phyloP scores from a whole-genome alignment of 2,329 filamentous ascomycete genomes.

The Mycosphaerelloides madeirae region DNA sequence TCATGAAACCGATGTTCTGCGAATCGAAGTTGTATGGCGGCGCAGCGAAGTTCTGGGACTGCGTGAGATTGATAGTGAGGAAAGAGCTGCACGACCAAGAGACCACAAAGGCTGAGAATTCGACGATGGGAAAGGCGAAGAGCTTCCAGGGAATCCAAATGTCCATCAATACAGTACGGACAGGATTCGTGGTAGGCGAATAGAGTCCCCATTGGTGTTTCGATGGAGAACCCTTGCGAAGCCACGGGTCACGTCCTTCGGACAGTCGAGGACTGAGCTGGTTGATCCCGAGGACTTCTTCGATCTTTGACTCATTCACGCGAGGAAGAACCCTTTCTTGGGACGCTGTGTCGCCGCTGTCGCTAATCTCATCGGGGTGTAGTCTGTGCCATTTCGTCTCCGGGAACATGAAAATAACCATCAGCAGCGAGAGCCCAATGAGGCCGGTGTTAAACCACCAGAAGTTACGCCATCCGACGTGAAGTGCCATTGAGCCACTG shows the following conservation, averaged over 20 bases:
- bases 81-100: constrained; percentile 56
- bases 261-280: constrained; percentile 4
- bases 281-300: constrained; percentile 17
- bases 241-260: constrained; percentile 45
- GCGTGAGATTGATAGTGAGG: constrained; percentile 58
- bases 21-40: constrained; percentile 53
- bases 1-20: constrained; percentile 51
- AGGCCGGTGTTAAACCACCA: constrained; percentile 62
- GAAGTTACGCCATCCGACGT: constrained; percentile 57
- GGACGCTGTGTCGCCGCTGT: constrained; percentile 7
- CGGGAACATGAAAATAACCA: constrained; percentile 57
- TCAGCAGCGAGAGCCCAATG: constrained; percentile 46
- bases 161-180: constrained; percentile 47
- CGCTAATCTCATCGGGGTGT: constrained; percentile 30
- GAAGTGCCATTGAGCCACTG: constrained; percentile 56
- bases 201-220: constrained; percentile 54
- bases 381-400: constrained; percentile 57
- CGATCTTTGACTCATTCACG: constrained; percentile 14
- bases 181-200: constrained; percentile 45
- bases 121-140: constrained; percentile 58
- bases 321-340: constrained; percentile 10
- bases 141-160: constrained; percentile 61
- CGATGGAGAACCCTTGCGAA: constrained; percentile 52
- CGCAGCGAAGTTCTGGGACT: constrained; percentile 49
- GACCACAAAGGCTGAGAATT: constrained; percentile 58